Conservation (phyloP, 1,284 basidiomycete species). For the Microbotryum scabiosae region DNA sequence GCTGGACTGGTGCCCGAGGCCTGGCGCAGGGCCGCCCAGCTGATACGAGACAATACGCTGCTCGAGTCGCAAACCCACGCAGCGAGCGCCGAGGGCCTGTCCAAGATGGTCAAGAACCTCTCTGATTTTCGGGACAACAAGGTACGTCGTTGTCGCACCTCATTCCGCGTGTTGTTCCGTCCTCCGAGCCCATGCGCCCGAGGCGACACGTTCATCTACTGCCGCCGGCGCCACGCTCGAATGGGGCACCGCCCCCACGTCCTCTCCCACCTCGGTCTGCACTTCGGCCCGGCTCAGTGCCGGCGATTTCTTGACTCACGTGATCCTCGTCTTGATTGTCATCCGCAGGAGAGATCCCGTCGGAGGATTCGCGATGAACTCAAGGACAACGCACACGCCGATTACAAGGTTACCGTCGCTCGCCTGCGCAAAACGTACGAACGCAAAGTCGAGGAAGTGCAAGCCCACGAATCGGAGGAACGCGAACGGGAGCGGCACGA, state of each 20-base stretch:
- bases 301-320: not conserved
- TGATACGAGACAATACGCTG: slow-evolving; percentile 1
- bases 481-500: slow-evolving; percentile 8
- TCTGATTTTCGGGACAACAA: slow-evolving; percentile 18
- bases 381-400: slow-evolving; percentile 18
- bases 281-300: not conserved
- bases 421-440: slow-evolving; percentile 30
- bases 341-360: slow-evolving; percentile 28
- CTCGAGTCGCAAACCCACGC: slow-evolving; percentile 18
- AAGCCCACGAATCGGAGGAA: slow-evolving; percentile 24
- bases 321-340: not conserved
- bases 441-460: slow-evolving; percentile 31
- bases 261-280: not conserved
- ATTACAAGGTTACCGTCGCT: slow-evolving; percentile 26
- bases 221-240: not conserved
- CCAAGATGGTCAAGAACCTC: slow-evolving; percentile 4
- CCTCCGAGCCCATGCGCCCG: too few relatives aligned
- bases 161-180: too few relatives aligned
- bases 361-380: slow-evolving; percentile 30
- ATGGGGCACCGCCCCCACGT: not conserved
- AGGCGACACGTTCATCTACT: not conserved
- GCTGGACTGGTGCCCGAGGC: slow-evolving; percentile 6
- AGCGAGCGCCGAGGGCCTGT: slow-evolving; percentile 5
- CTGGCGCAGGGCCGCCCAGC: slow-evolving; percentile 15
- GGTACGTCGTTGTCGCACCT: not conserved